Conservation (phyloP, 441 rosid species). For the Omphalea diandra region DNA sequence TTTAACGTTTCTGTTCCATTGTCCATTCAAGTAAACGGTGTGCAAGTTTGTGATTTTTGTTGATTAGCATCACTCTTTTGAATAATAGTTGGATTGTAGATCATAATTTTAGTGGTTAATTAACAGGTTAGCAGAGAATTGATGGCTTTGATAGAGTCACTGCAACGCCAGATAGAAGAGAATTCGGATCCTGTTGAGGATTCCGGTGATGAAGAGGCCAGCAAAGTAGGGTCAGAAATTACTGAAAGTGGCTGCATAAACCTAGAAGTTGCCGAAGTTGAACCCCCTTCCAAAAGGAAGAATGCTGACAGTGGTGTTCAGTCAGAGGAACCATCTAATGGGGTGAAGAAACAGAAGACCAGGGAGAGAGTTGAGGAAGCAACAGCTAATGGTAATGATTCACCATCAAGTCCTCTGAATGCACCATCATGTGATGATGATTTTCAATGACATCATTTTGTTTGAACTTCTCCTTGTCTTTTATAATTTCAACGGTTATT, state of each 20-base stretch:
- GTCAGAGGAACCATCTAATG: neutral
- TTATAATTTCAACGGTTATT: no score
- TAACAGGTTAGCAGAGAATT: conserved; percentile 67
- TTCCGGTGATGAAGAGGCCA: neutral
- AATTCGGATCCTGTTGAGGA: conserved; percentile 22
- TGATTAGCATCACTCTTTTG: neutral
- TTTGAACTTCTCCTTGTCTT: neutral
- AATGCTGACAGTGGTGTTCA: conserved; percentile 1
- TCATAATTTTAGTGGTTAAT: neutral
- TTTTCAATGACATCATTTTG: neutral
- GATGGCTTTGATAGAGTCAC: conserved; percentile 51
- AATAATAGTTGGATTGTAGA: neutral
- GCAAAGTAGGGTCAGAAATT: neutral
- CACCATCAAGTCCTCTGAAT: conserved; percentile 20
- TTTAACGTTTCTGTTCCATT: no score
- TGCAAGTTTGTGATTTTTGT: neutral
- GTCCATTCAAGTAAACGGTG: no score
- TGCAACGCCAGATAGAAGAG: conserved; percentile 22
- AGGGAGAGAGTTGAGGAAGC: neutral
- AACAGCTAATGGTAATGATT: conserved; percentile 10
- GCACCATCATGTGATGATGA: conserved; percentile 18
- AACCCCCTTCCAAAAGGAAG: neutral
- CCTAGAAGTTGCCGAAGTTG: neutral
- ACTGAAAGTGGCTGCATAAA: neutral
- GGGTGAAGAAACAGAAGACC: no score